Conservation (phyloP, 352 stramenopile genomes). For the Phytophthora multivora region DNA sequence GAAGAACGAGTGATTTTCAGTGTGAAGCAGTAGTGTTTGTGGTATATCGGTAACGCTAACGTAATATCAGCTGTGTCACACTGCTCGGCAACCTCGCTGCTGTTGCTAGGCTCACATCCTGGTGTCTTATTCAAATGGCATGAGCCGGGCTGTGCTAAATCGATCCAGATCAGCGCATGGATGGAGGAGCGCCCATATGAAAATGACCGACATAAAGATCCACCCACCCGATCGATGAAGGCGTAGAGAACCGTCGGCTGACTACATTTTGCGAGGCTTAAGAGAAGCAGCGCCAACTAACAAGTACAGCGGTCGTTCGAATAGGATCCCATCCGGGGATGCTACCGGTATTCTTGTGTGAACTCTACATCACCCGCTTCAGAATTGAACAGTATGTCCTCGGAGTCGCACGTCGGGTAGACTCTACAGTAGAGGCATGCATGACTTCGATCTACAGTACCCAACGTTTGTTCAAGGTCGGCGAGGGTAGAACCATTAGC, state of each 20-base stretch:
- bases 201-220: not conserved
- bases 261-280: not conserved
- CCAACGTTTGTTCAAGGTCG: too few relatives aligned
- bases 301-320: not conserved
- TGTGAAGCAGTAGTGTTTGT: not conserved
- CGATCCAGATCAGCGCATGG: constrained; percentile 3
- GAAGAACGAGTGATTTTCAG: too few relatives aligned
- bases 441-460: not conserved
- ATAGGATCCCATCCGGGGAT: constrained; percentile 6
- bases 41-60: not conserved
- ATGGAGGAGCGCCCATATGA: not conserved
- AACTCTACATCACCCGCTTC: constrained; percentile 10
- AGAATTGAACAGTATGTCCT: not conserved
- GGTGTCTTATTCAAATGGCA: not conserved
- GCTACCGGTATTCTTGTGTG: constrained; percentile 5
- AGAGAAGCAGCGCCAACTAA: not conserved
- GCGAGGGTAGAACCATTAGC: too few relatives aligned
- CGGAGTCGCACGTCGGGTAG: not conserved
- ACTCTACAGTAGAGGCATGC: not conserved
- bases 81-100: not conserved
- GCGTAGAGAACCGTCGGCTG: not conserved
- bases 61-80: constrained; percentile 14
- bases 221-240: not conserved
- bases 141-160: not conserved
- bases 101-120: constrained; percentile 7